A percentile compares a stretch with the other conserved stretches of the same genome.
Conservation (phyloP, 2,329 filamentous ascomycete genomes). For the Paecilomyces formosus region DNA sequence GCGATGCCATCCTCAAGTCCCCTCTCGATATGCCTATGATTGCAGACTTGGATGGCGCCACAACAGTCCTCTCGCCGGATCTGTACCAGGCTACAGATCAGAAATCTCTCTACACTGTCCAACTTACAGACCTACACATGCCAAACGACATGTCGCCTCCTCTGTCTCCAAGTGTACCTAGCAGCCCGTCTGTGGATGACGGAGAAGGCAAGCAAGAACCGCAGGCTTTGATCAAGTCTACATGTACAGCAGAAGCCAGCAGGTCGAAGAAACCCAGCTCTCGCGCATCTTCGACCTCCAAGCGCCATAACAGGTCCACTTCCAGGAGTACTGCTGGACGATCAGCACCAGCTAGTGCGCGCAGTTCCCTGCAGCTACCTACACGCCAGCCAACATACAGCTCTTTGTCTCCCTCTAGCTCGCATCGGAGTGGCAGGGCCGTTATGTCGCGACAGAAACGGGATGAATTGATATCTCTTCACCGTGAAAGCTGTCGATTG, state of each 20-base stretch:
- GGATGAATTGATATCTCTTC: constrained; percentile 29
- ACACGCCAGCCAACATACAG: constrained; percentile 22
- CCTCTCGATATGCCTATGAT: constrained; percentile 5
- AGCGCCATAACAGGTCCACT: constrained; percentile 22
- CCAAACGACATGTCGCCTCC: constrained; percentile 2
- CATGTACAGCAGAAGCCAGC: not conserved
- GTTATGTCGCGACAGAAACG: constrained; percentile 16
- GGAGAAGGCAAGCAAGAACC: not conserved
- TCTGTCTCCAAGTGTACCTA: not conserved
- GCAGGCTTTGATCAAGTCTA: not conserved
- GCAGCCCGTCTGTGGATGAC: not conserved
- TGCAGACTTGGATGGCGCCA: constrained; percentile 4
- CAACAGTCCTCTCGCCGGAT: constrained; percentile 6
- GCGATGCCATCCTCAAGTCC: constrained; percentile 2
- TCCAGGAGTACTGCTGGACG: constrained; percentile 23
- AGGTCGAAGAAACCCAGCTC: constrained; percentile 17
- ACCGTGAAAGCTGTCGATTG: constrained; percentile 34
- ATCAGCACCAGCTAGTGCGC: constrained; percentile 15
- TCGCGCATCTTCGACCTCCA: constrained; percentile 22
- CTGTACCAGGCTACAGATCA: constrained; percentile 9
- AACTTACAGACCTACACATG: constrained; percentile 11
- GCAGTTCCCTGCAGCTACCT: constrained; percentile 18
- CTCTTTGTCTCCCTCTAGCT: constrained; percentile 14
- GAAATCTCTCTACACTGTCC: constrained; percentile 14
- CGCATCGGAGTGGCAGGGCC: constrained; percentile 13